Conservation (phyloP, 768 basidiomycete genomes). For the Coprinopsis strossmayeri region DNA sequence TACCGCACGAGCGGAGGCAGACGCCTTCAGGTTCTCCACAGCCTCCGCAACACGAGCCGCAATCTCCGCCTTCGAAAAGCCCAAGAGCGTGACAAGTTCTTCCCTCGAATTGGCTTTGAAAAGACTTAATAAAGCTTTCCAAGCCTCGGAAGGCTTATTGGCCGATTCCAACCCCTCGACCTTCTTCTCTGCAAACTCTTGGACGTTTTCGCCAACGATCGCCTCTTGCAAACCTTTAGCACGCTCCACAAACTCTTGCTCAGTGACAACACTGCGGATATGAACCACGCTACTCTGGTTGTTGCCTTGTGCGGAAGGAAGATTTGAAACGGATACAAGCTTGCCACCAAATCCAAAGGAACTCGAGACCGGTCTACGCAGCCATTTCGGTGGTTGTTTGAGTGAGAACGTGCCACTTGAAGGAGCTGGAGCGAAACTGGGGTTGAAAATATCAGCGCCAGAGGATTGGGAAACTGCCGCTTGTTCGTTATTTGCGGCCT, state of each 20-base stretch:
- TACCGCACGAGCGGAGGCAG: conserved; percentile 24
- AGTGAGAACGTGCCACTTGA: conserved; percentile 59
- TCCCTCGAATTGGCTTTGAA: conserved; percentile 88
- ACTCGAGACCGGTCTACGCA: conserved; percentile 71
- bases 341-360: conserved; percentile 93
- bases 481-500: conserved; percentile 28
- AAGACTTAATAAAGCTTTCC: conserved; percentile 85
- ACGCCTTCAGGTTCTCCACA: conserved; percentile 61
- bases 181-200: conserved; percentile 63
- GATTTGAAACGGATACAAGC: conserved; percentile 73
- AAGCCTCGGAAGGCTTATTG: conserved; percentile 41
- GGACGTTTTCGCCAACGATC: conserved; percentile 49
- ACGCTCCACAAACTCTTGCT: conserved; percentile 66
- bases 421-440: conserved; percentile 33
- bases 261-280: conserved; percentile 71
- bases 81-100: conserved; percentile 84
- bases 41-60: conserved; percentile 75
- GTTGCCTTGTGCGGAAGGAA: conserved; percentile 68
- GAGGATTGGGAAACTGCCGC: conserved; percentile 42
- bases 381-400: conserved; percentile 95
- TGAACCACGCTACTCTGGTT: conserved; percentile 80
- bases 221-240: conserved; percentile 62
- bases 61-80: conserved; percentile 88
- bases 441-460: conserved; percentile 71
- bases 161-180: conserved; percentile 7